A percentile compares a stretch with the other conserved stretches of the same genome.
Evolutionary conservation across 176 grass and related monocot species (phyloP).

Genomic region (Ampelocalamus luodianensis): DNA sequence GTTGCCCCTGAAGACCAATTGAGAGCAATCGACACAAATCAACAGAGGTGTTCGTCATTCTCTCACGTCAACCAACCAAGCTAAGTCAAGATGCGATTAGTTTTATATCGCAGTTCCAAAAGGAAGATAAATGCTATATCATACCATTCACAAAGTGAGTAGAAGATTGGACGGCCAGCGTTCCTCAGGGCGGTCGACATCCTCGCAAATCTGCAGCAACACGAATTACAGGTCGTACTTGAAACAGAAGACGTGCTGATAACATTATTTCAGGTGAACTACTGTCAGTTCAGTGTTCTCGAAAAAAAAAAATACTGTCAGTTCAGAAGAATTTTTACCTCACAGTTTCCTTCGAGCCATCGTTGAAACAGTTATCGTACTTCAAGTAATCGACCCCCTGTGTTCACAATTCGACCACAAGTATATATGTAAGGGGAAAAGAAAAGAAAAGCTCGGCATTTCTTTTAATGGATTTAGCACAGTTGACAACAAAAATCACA

Average conservation of each 20-base stretch:
- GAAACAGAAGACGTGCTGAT: background rate
- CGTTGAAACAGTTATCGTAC: slow-evolving; percentile 67
- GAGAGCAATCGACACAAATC: background rate
- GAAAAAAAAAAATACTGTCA: no score
- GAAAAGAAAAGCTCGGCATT: no score
- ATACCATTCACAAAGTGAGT: slow-evolving; percentile 79
- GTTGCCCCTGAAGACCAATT: slow-evolving; percentile 45
- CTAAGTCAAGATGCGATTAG: background rate
- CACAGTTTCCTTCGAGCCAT: slow-evolving; percentile 40
- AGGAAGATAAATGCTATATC: background rate
- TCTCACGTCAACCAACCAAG: background rate
- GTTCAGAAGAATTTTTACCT: slow-evolving; percentile 41
- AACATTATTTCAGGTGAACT: background rate
- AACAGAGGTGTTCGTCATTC: slow-evolving; percentile 8
- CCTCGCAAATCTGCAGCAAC: slow-evolving; percentile 40
- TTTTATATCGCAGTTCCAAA: background rate
- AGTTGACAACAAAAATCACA: background rate
- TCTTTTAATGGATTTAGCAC: no score
- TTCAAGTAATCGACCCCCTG: slow-evolving; percentile 81
- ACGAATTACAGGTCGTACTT: background rate
- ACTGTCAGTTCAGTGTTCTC: no score
- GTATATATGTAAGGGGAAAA: no score
- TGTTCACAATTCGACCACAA: background rate
- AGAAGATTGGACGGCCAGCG: slow-evolving; percentile 63
- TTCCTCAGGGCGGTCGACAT: slow-evolving; percentile 53